Base-by-base conservation (phyloP, 495 filamentous ascomycete genomes). In the Penicillium crystallinum region DNA sequence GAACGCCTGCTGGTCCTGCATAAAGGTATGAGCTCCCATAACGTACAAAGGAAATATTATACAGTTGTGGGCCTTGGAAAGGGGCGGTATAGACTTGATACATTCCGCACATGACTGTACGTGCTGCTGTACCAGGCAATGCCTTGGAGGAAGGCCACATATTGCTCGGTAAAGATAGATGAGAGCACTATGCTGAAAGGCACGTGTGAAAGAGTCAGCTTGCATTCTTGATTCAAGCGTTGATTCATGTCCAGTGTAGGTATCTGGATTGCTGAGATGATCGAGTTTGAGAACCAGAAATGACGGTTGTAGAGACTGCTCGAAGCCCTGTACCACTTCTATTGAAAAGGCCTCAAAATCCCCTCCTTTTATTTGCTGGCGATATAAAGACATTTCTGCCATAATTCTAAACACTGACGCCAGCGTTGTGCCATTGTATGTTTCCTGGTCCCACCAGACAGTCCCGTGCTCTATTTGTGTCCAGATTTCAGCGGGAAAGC, bases 361-460 rank as follows among this genome's bases (percentile, higher is more conserved):
- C 5, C 36, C 37, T 6, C n/a, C 38, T 19, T 42, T 45, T 4
- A 60, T 48, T 19, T 49, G 47, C 15, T 60, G 49, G 22, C 54
- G 54, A 30, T 60, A 57, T 11, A 57, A 49, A 18, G 57, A 37
- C 38, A 60, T 56, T 18, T 60, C 40, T 37, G 57, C 38, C 43
- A 60, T 49, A 9, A 40, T 56, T 15, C 45, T 31, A 17, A 60
- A 53, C 7, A 60, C 54, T 0, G 46, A 37, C 2, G 57, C 54
- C 14, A 60, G 31, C 4, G 49, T 57, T 0, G 51, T 48, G 6
- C 57, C 57, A 9, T 30, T 31, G 6, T 60, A 60, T 17, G 48
- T 46, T 35, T 57, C 54, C 22, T 57, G 52, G 21, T 60, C 57
- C 57, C 57, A 60, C 57, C 57, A 60, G 2, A 60, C 57, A 23